Evolutionary conservation across 805 yeast species (phyloP), one percentile per base, ranked within the genome.

Genomic region (Candida silvatica): DNA sequence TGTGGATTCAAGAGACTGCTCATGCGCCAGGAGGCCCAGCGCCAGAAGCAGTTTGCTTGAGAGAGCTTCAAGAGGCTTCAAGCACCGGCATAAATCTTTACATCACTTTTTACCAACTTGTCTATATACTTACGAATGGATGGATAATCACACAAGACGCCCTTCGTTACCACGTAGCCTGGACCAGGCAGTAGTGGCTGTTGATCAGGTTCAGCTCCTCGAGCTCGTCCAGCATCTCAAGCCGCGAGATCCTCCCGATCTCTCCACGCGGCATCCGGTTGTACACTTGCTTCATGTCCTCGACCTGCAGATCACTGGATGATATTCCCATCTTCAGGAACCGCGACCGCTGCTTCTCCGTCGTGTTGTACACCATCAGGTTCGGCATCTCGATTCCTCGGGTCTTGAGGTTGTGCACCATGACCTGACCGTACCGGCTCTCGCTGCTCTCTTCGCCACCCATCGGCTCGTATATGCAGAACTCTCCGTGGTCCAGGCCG

Each of bases 221-320:
- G 4, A 79, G 53, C 52, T 82, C 94, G 52, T 82, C 94, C 16
- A 83, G 62, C 43, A 80, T 58, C 52, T 83, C 92, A 26, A 82
- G 61, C 17, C 57, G 43, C 37, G 65, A 62, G 1, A 81, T 66
- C 20, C 81, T 48, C 6, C 43, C 47, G 17, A 55, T 46, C 22
- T 72, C 81, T 1, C 47, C 50, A 0, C 26, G 32, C 7, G 42
- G 41, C 3, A 75, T 52, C 82, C 84, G 77, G 20, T 49, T 34
- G 15, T 41, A 43, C 11, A 62, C 47, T 37, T 37, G 54, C 36
- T 68, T 62, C 47, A 80, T 57, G 43, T 73, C 74, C 0, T 74
- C 69, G 4, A 70, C 57, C 24, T 44, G 48, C 0, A 64, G 37
- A 14, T 29, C n/a, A 7, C 8, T 17, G 2, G 29, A 33, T 5